A percentile compares a stretch with the other conserved stretches of the same genome.
Conservation (phyloP, 495 filamentous ascomycete species). For the Platismatia glauca region DNA sequence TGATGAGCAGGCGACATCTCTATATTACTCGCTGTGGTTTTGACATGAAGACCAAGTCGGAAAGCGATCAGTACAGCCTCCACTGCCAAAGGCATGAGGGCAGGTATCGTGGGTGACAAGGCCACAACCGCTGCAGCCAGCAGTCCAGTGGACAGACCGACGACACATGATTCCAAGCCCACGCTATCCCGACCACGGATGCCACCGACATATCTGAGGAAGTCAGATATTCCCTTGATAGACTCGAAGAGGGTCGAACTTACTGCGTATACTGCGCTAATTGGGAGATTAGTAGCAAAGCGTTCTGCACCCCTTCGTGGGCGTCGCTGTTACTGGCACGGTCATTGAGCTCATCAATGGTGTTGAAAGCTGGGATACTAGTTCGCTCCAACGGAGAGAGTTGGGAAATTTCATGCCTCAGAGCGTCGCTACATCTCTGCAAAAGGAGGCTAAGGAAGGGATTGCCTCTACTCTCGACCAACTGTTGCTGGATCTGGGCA, state of each 20-base stretch:
- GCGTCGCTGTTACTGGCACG: slow-evolving; percentile 46
- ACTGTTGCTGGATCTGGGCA: slow-evolving; percentile 48
- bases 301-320: slow-evolving; percentile 55
- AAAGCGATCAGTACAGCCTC: slow-evolving; percentile 67
- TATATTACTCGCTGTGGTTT: slow-evolving; percentile 33
- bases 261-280: slow-evolving; percentile 70
- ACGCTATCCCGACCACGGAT: slow-evolving; percentile 38
- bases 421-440: slow-evolving; percentile 48
- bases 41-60: slow-evolving; percentile 52
- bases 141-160: slow-evolving; percentile 65
- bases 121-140: slow-evolving; percentile 65
- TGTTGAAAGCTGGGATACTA: slow-evolving; percentile 59
- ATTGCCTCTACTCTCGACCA: slow-evolving; percentile 56
- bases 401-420: slow-evolving; percentile 54
- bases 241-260: slow-evolving; percentile 26
- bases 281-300: slow-evolving; percentile 61
- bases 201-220: slow-evolving; percentile 45
- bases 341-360: slow-evolving; percentile 60
- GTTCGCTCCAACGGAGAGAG: slow-evolving; percentile 51
- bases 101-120: slow-evolving; percentile 55
- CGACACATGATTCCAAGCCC: slow-evolving; percentile 37
- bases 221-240: slow-evolving; percentile 26
- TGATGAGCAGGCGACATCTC: slow-evolving; percentile 41
- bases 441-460: slow-evolving; percentile 57
- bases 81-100: slow-evolving; percentile 58